Evolutionary conservation across 179 eudicot species (phyloP), one percentile per base, ranked within the genome.

Genomic region (Silene coronaria): DNA sequence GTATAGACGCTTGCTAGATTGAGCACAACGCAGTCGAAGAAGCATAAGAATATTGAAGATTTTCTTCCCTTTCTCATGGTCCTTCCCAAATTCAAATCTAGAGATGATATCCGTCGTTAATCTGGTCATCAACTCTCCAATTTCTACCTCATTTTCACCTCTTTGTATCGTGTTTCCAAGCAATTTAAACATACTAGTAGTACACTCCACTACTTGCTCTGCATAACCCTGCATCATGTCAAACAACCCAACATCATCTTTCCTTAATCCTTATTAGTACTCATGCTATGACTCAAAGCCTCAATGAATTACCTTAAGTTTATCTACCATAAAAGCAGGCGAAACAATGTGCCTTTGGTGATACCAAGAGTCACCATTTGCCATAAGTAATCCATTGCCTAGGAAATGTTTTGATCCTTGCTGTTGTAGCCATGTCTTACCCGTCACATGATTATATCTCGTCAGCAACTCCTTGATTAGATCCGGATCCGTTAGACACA

Each of bases 271-370:
- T n/a, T n/a, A n/a, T n/a, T n/a, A n/a, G n/a, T n/a, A n/a, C n/a
- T n/a, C n/a, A n/a, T n/a, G n/a, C n/a, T n/a, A n/a, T n/a, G n/a
- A n/a, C n/a, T n/a, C n/a, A n/a, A n/a, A n/a, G n/a, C 45, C 45
- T 8, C 7, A 36, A 1, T 22, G 23, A 58, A 32, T 12, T 73
- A 91, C 98, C 98, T 93, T 93, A 77, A 93, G 93, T 67, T 85
- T 89, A 71, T 91, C 96, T n/a, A 87, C 87, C 83, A 79, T 89
- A 86, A 91, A 93, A 58, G 96, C 97, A 3, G 98, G 96, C 28
- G 98, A 92, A 16, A 89, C 89, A 71, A 93, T 88, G 85, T 88
- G 98, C 10, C 98, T 79, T 78, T 93, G 98, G 75, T 89, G 96
- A 36, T 84, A 76, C 98, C 98, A 93, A 64, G 88, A 86, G 4